Conservation (phyloP, 805 yeast species). For the Nakazawaea peltata region DNA sequence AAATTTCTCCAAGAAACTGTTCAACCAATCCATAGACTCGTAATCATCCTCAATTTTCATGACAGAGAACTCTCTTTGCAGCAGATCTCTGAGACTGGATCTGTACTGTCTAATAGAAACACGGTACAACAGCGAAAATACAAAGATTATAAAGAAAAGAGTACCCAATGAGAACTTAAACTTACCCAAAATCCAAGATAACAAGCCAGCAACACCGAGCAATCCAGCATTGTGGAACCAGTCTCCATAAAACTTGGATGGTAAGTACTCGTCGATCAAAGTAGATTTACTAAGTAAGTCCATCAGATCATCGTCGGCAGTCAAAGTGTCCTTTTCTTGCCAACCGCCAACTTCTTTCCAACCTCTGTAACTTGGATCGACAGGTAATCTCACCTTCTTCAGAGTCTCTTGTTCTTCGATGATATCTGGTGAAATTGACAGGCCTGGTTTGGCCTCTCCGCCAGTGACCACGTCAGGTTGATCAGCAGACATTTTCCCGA, state of each 20-base stretch:
- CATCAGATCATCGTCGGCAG: slow-evolving; percentile 59
- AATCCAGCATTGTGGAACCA: slow-evolving; percentile 92
- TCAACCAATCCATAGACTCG: slow-evolving; percentile 95
- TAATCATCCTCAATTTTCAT: slow-evolving; percentile 78
- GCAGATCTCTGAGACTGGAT: slow-evolving; percentile 61
- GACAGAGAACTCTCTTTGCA: slow-evolving; percentile 80
- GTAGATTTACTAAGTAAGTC: slow-evolving; percentile 70
- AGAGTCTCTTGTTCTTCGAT: slow-evolving; percentile 8
- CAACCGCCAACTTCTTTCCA: slow-evolving; percentile 94
- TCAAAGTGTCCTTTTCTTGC: slow-evolving; percentile 60
- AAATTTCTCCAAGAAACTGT: slow-evolving; percentile 79
- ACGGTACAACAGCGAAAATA: slow-evolving; percentile 67
- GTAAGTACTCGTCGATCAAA: slow-evolving; percentile 64
- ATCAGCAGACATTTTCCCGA: background rate
- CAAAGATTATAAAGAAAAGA: slow-evolving; percentile 60
- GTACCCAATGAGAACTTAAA: slow-evolving; percentile 74
- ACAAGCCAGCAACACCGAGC: slow-evolving; percentile 54
- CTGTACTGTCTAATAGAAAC: slow-evolving; percentile 78
- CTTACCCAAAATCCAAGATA: slow-evolving; percentile 77
- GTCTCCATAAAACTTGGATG: slow-evolving; percentile 78
- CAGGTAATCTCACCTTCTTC: slow-evolving; percentile 32
- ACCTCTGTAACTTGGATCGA: slow-evolving; percentile 70
- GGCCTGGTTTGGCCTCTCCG: slow-evolving; percentile 1
- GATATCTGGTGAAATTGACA: slow-evolving; percentile 5
- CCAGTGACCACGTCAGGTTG: slow-evolving; percentile 8